A percentile compares a stretch with the other conserved stretches of the same genome.
These are phyloP conservation scores for Phytophthora fragariae DNA, from an alignment of 352 stramenopile species.

Conservation along the genomic window DNA sequence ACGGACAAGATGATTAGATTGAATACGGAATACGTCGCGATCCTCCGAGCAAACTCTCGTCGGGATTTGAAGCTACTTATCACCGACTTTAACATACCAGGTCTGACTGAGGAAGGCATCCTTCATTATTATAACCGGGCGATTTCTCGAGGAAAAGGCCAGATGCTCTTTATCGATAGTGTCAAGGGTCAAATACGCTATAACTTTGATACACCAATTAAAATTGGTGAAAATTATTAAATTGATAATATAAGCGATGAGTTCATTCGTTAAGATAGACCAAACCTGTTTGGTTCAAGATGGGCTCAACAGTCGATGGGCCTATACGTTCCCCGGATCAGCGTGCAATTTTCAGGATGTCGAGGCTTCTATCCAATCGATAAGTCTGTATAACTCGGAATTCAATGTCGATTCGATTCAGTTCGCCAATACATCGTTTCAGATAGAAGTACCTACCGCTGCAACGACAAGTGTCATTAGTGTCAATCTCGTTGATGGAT, in stretches of 20 bases:
- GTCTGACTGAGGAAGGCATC: not conserved
- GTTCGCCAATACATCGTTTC: no score
- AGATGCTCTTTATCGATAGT: constrained; percentile 3
- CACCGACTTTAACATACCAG: not conserved
- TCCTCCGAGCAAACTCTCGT: not conserved
- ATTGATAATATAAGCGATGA: no score
- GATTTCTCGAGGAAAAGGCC: constrained; percentile 1
- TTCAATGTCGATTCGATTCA: no score
- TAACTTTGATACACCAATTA: constrained; percentile 12
- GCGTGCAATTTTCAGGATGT: not conserved
- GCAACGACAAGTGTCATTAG: no score
- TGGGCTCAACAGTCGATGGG: no score
- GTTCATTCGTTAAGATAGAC: no score
- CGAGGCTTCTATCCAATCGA: no score
- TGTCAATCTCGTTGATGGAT: no score
- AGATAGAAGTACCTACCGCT: no score
- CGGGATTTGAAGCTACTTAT: not conserved
- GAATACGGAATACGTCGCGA: constrained; percentile 5
- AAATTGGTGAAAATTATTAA: not conserved
- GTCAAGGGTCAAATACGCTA: constrained; percentile 18
- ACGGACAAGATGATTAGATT: constrained; percentile 9
- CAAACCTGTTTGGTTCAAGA: no score
- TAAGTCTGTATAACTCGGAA: no score
- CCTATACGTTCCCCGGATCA: no score
- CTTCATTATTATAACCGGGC: not conserved